Base-by-base conservation (phyloP, 257 asterid species). In the Knoxia roxburghii region DNA sequence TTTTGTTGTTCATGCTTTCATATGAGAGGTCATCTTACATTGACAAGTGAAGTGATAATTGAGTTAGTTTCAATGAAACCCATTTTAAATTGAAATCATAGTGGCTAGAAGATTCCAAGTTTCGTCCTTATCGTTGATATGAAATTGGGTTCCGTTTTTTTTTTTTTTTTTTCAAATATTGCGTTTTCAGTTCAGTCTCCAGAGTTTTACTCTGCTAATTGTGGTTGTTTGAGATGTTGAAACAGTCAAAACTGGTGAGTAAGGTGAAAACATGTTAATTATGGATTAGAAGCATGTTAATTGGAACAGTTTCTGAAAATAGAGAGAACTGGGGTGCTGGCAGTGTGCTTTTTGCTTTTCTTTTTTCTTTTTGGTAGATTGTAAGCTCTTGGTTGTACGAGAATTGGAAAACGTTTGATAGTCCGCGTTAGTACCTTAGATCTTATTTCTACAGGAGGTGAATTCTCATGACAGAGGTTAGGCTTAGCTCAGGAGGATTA, bases 101-200 rank as follows among this genome's bases (percentile, higher is more conserved):
- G 21, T 14, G 41, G 5, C 17, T 7, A 17, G 45, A 32, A 30
- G 26, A n/a, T 1, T 39, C 18, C 45, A 33, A 39, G 33, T 32
- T 57, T 58, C 40, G 27, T 33, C 64, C 33, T 57, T 58, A 58
- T 32, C 45, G 46, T 8, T 30, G 64, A 58, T 58, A 32, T 9
- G 27, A 11, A 26, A 58, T 32, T 57, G 62, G 63, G 43, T 32
- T 33, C 7, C 18, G 1, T 3, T 6, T 58, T 9, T 32, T 33
- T 32, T 24, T 32, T 58, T 30, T 6, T 43, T 10, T 33, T 33
- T 33, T 33, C 6, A 33, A 33, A 39, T 39, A 39, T 3, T 33
- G 41, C 6, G 35, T 20, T 13, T 30, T 43, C 14, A 43, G 49
- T 11, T 43, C 18, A 11, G 20, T 43, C 18, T 6, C 45, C 9